Conservation (phyloP, 805 yeast genomes). For the Candida peoriensis region DNA sequence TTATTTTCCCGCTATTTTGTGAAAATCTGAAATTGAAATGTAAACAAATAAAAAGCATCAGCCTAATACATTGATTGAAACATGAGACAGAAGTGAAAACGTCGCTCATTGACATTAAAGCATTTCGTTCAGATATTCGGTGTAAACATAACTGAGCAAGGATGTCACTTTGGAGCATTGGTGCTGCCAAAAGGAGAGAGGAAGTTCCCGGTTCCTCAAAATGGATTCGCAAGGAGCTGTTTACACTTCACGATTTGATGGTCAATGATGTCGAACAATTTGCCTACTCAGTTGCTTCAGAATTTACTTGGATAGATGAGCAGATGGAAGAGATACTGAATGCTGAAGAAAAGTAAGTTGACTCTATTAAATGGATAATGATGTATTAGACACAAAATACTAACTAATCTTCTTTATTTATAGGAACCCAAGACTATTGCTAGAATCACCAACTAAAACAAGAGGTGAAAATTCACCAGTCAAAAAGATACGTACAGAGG, state of each 20-base stretch:
- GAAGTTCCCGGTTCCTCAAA: constrained; percentile 46
- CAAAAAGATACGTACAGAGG: constrained; percentile 19
- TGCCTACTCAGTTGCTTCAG: constrained; percentile 33
- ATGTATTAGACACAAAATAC: too few species aligned
- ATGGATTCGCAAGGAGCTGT: constrained; percentile 44
- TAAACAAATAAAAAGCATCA: constrained; percentile 4
- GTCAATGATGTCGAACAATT: constrained; percentile 34
- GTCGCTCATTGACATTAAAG: neutral
- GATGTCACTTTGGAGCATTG: constrained; percentile 27
- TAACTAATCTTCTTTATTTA: constrained; percentile 3
- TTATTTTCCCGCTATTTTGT: neutral
- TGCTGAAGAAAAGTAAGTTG: constrained; percentile 21
- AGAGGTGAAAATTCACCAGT: constrained; percentile 24
- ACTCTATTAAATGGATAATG: neutral
- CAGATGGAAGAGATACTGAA: constrained; percentile 33
- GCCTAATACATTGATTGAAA: neutral
- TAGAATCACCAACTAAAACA: constrained; percentile 24
- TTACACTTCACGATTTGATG: constrained; percentile 34
- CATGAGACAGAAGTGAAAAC: neutral
- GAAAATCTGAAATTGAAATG: constrained; percentile 6
- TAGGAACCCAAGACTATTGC: constrained; percentile 21
- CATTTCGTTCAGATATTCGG: neutral
- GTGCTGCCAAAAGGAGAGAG: constrained; percentile 23
- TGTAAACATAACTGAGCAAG: neutral
- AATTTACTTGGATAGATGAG: constrained; percentile 36